Conservation (phyloP, 108 stramenopile species). For the Fistulifera pelliculosa region DNA sequence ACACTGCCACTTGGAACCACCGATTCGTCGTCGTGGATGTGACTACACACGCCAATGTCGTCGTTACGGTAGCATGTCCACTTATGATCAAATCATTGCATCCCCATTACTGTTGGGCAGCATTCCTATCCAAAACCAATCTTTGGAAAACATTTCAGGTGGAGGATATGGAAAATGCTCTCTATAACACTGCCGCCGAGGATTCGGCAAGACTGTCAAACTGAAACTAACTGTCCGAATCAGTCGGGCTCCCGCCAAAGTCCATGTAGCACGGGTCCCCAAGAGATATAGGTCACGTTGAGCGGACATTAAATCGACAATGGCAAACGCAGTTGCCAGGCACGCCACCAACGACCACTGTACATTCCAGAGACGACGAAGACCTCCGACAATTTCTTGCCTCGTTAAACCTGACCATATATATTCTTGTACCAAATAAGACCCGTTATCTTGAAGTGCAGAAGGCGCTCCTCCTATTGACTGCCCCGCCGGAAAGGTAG, state of each 20-base stretch:
- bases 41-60: conserved; percentile 54
- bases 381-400: conserved; percentile 32
- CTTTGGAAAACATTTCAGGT: conserved; percentile 38
- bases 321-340: conserved; percentile 47
- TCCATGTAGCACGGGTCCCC: conserved; percentile 41
- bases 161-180: conserved; percentile 52
- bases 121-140: conserved; percentile 66
- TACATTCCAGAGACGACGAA: conserved; percentile 55
- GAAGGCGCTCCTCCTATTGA: conserved; percentile 14
- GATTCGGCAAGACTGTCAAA: conserved; percentile 67
- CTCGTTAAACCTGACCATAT: conserved; percentile 28
- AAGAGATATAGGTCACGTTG: conserved; percentile 43
- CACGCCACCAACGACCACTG: conserved; percentile 65
- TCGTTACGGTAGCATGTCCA: conserved; percentile 76
- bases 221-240: conserved; percentile 65
- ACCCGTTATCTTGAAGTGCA: conserved; percentile 77
- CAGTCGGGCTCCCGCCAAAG: conserved; percentile 42
- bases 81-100: conserved; percentile 80
- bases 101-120: conserved; percentile 53
- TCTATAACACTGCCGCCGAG: conserved; percentile 48
- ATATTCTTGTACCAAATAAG: conserved; percentile 35
- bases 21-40: conserved; percentile 40
- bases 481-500: conserved; percentile 53
- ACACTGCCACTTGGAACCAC: conserved; percentile 46
- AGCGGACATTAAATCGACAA: conserved; percentile 40